Evolutionary conservation across 768 basidiomycete genomes (phyloP), one percentile per base, ranked within the genome.

Genomic region (Lactifluus hygrophoroides): DNA sequence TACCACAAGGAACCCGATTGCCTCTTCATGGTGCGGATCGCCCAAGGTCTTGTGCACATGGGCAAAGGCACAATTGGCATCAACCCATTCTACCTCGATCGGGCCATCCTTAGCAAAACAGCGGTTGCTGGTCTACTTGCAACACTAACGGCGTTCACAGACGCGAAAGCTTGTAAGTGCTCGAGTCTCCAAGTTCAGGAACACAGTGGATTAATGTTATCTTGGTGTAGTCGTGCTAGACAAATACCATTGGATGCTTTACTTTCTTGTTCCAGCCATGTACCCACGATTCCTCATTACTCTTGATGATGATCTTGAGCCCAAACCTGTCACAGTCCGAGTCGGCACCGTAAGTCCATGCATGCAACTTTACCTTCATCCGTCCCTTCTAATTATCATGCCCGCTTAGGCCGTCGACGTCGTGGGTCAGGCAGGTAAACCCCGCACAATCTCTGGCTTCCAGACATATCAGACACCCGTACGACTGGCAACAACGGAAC

Each of bases 201-300:
- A 27, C 40, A 19, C 27, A 32, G 43, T 7, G 19, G 10, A 11
- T n/a, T 44, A n/a, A 59, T 40, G 13, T 25, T 23, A 17, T 10
- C 38, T 50, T 25, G 23, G 7, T 19, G 5, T 60, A 96, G 94
- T 99, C 69, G 77, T 99, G 2, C 81, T 98, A 17, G 92, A 94
- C 69, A 94, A 86, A 71, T 88, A 90, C 64, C 96, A 98, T 73
- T 99, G 96, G 96, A 96, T 97, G 93, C 75, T 98, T 56, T 99
- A 90, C 76, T 94, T 94, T 81, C 81, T 98, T 28, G 86, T 85
- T 6, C 87, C 93, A 2, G 90, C 94, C 58, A 98, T 99, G 96
- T 95, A 92, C 74, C 96, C 96, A 35, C 85, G 94, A 56, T 97
- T 98, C 88, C 74, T 99, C 68, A 97, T 98, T 71, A 96, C 94